Evolutionary conservation across 1,139 yeast genomes (phyloP), one percentile per base, ranked within the genome.

Genomic region (Scheffersomyces quercinus): DNA sequence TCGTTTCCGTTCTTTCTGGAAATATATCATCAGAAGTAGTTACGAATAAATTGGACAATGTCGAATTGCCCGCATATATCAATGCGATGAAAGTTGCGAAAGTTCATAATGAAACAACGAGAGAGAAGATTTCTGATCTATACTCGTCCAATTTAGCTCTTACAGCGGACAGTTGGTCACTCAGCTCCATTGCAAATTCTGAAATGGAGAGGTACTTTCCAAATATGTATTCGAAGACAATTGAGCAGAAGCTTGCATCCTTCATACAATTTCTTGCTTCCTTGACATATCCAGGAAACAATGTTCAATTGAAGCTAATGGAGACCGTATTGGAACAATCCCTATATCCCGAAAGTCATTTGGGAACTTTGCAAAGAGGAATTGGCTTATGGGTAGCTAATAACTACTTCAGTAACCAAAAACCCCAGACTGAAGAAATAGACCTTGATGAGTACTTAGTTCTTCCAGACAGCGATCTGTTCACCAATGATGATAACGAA

Each of bases 31-130:
- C 20, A 8, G 42, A 15, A 29, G 12, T 7, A 31, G 10, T 7
- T 6, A 38, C 40, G 1, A 71, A 71, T 45, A 58, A 52, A 31
- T 50, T 73, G 2, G 77, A 73, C 41, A 55, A 63, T 28, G 62
- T 73, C 20, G 68, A 69, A 40, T 54, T 73, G n/a, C 78, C 78
- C 1, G 65, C 70, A 1, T 59, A 65, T 43, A 66, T 73, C 9
- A 63, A 73, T 49, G 73, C 72, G 1, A 58, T 50, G 15, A 65
- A 62, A 31, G 50, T 71, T 10, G 54, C 60, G 1, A 56, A 49
- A n/a, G 30, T 56, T 9, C 33, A 45, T 3, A 33, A 32, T 10
- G 37, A 38, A 28, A 26, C 39, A 11, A 33, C n/a, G 13, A 36
- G 12, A 3, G 20, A 32, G 5, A 26, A 33, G 2, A 40, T 37